A percentile compares a stretch with the other conserved stretches of the same genome.
Conservation (phyloP, 345 rosid genomes). For the Syzygium grande region DNA sequence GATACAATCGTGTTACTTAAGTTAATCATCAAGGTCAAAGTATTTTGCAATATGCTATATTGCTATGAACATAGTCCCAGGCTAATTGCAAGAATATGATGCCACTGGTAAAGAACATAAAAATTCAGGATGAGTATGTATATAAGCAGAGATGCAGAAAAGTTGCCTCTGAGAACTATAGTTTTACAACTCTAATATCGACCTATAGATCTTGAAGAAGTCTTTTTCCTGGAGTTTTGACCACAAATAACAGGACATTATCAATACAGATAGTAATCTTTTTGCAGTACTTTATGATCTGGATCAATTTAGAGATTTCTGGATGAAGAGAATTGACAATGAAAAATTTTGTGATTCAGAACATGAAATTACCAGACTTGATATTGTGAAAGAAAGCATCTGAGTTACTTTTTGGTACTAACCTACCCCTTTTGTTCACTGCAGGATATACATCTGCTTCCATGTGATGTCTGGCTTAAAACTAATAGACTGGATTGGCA, state of each 20-base stretch:
- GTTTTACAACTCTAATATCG: not conserved
- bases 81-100: not conserved
- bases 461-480: not conserved
- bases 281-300: not conserved
- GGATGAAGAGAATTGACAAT: not conserved
- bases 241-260: not conserved
- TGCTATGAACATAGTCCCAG: not conserved
- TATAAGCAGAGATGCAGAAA: not conserved
- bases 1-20: not conserved
- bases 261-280: not conserved
- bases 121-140: not conserved
- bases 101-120: rapidly evolving
- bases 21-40: not conserved
- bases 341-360: not conserved
- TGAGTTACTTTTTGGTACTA: not conserved
- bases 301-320: not conserved
- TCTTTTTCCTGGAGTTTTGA: not conserved
- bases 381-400: not conserved
- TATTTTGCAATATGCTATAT: not conserved
- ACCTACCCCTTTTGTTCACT: not conserved
- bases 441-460: not conserved
- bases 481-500: not conserved
- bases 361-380: not conserved
- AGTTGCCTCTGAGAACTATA: not conserved
- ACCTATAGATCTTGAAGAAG: not conserved